Percentiles rank a stretch among this genome's conserved stretches.
Evolutionary conservation across 345 rosid species (phyloP).

Genomic region (Kandelia obovata): DNA sequence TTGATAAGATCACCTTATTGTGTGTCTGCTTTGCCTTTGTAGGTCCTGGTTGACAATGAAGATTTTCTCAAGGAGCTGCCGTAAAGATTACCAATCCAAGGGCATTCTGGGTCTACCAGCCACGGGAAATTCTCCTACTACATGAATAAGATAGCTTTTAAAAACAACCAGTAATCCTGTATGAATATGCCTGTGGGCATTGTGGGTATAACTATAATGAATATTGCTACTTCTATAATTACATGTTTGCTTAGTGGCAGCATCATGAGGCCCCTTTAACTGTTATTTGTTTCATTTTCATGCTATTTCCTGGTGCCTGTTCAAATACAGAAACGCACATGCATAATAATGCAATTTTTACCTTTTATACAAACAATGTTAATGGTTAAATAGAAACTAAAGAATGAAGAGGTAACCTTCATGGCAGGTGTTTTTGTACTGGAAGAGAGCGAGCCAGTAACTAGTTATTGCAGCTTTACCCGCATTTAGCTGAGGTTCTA

Average conservation of each 20-base stretch:
- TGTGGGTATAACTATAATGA: background rate
- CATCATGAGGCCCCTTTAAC: background rate
- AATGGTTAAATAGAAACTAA: too few species aligned
- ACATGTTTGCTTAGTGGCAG: background rate
- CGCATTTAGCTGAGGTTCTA: too few species aligned
- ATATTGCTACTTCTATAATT: background rate
- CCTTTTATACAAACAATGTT: too few species aligned
- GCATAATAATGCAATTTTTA: too few species aligned
- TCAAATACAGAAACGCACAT: too few species aligned
- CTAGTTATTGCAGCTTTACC: too few species aligned
- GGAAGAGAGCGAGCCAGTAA: too few species aligned
- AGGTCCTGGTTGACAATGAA: constrained; percentile 92
- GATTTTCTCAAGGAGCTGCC: constrained; percentile 87
- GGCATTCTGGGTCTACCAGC: background rate
- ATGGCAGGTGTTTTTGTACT: too few species aligned
- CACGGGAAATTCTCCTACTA: background rate
- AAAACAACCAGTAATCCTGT: background rate
- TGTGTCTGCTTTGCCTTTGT: constrained; percentile 1
- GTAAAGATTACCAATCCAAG: constrained; percentile 8
- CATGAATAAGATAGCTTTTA: constrained; percentile 21
- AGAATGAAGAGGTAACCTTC: too few species aligned
- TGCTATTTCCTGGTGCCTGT: too few species aligned
- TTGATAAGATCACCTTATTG: background rate
- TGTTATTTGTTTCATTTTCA: too few species aligned
- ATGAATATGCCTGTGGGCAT: background rate